Percentiles rank a stretch among this genome's conserved stretches.
Evolutionary conservation across 768 basidiomycete species (phyloP).

Genomic region (Tubosaeta sp.): DNA sequence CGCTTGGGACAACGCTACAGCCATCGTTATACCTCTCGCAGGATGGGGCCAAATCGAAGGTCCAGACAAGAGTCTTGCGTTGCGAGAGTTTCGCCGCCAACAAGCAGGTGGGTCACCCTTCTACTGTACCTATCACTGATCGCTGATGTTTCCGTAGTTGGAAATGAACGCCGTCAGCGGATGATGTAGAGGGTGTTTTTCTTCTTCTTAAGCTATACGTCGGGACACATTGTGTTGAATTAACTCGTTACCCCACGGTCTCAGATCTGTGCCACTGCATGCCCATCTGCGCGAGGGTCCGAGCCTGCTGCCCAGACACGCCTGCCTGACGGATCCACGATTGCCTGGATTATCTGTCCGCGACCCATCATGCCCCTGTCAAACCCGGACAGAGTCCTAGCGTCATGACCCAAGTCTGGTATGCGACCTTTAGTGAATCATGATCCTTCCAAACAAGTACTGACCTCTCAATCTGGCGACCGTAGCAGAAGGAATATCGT

Average conservation of each 20-base stretch:
- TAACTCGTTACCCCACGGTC: neutral
- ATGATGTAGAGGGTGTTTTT: conserved; percentile 46
- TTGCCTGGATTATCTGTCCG: conserved; percentile 86
- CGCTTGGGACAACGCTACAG: conserved; percentile 84
- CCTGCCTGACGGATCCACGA: conserved; percentile 58
- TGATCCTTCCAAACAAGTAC: conserved; percentile 11
- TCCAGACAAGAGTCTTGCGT: conserved; percentile 73
- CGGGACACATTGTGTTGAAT: neutral
- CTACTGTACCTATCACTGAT: neutral
- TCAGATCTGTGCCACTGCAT: conserved; percentile 82
- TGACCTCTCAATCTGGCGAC: conserved; percentile 65
- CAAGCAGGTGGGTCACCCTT: conserved; percentile 48
- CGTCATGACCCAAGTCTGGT: conserved; percentile 87
- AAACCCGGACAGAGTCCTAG: conserved; percentile 57
- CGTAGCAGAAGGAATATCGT: conserved; percentile 62
- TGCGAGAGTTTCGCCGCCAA: conserved; percentile 73
- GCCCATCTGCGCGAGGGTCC: conserved; percentile 84
- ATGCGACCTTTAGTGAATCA: conserved; percentile 1
- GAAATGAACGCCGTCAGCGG: conserved; percentile 55
- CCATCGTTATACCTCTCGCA: conserved; percentile 83
- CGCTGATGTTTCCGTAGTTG: conserved; percentile 38
- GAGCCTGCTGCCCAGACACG: conserved; percentile 95
- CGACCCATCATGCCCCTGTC: conserved; percentile 67
- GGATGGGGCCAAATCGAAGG: conserved; percentile 87
- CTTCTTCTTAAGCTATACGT: neutral